These are phyloP conservation scores for Butyriboletus loyo DNA, from an alignment of 768 basidiomycete genomes.

Conservation along the genomic window DNA sequence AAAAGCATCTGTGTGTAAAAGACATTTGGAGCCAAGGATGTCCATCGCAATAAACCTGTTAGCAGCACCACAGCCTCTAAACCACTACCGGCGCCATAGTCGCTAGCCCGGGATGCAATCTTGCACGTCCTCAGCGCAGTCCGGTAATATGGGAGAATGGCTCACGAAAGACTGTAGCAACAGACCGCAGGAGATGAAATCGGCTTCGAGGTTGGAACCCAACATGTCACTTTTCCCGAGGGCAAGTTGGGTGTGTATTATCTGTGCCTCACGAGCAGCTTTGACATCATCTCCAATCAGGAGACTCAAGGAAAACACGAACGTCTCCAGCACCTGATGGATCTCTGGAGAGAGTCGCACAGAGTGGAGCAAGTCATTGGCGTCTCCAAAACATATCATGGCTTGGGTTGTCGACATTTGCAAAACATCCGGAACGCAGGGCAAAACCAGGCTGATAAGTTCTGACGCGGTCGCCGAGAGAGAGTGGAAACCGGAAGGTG, in stretches of 20 bases:
- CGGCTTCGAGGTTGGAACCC: conserved; percentile 59
- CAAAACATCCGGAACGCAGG: conserved; percentile 57
- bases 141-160: not conserved
- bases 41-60: conserved; percentile 56
- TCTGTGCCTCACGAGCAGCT: conserved; percentile 64
- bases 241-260: conserved; percentile 64
- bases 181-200: conserved; percentile 62
- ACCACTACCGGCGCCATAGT: conserved; percentile 62
- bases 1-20: conserved; percentile 70
- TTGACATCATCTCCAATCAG: conserved; percentile 69
- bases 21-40: conserved; percentile 57
- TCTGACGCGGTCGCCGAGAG: conserved; percentile 59
- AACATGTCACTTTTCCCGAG: conserved; percentile 56
- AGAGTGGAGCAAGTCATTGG: conserved; percentile 51
- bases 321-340: conserved; percentile 57
- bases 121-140: conserved; percentile 25
- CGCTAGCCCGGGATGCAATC: conserved; percentile 56
- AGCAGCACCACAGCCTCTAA: conserved; percentile 51
- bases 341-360: conserved; percentile 50
- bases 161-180: conserved; percentile 60
- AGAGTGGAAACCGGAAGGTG: conserved; percentile 51
- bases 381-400: conserved; percentile 45
- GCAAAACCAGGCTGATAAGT: conserved; percentile 58
- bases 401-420: conserved; percentile 63
- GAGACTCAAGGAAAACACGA: conserved; percentile 56